A percentile compares a stretch with the other conserved stretches of the same genome.
Evolutionary conservation across 2,329 filamentous ascomycete species (phyloP).

Genomic region (Xylaria sp.): DNA sequence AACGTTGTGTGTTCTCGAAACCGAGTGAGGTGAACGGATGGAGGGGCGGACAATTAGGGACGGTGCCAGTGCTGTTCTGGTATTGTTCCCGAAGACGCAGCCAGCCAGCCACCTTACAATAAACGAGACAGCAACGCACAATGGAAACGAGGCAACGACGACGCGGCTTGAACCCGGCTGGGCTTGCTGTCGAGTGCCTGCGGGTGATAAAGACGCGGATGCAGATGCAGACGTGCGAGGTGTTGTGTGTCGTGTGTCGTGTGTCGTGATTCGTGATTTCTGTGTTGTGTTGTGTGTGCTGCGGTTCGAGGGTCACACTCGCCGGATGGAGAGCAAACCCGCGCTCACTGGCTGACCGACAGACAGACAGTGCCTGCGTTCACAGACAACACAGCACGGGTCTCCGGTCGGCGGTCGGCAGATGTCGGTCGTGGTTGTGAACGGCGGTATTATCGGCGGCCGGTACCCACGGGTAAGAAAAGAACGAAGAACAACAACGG

Average conservation of each 20-base stretch:
- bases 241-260: not conserved
- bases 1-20: conserved; percentile 5
- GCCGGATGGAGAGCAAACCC: conserved; percentile 7
- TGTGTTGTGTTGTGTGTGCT: not conserved
- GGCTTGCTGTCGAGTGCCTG: not conserved
- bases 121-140: not conserved
- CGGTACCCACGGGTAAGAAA: too few relatives aligned
- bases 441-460: not conserved
- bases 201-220: not conserved
- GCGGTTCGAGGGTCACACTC: conserved; percentile 9
- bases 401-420: not conserved
- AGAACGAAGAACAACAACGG: too few relatives aligned
- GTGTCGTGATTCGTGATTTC: not conserved
- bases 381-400: not conserved
- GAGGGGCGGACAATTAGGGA: not conserved
- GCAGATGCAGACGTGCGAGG: not conserved
- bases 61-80: not conserved
- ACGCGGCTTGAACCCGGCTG: conserved; percentile 4
- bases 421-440: not conserved
- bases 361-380: conserved; percentile 2
- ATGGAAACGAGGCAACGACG: conserved; percentile 9
- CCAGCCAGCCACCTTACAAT: not conserved
- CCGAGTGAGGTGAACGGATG: not conserved
- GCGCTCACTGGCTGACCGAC: not conserved
- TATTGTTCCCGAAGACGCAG: not conserved